phyloP scores from a whole-genome alignment of 169 alveolate species.

The Amoebophrya sp. region DNA sequence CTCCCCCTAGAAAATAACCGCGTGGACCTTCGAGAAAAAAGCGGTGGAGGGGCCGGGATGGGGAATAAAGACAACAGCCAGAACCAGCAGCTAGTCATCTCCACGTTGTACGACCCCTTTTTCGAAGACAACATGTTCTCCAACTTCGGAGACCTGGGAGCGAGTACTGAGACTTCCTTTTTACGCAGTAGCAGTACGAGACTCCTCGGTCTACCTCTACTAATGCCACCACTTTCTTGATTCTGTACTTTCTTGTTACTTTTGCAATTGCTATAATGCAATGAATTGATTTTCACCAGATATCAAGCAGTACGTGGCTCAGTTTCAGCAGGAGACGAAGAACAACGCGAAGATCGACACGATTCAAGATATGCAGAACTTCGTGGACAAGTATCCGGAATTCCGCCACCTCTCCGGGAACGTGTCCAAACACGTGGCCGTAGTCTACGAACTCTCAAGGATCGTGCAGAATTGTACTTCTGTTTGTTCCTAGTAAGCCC shows the following conservation, averaged over 20 bases:
- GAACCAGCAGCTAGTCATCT: background rate
- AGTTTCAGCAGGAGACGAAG: constrained; percentile 42
- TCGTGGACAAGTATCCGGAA: constrained; percentile 75
- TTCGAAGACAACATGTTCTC: constrained; percentile 52
- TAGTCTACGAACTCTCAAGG: constrained; percentile 61
- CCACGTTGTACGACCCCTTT: constrained; percentile 48
- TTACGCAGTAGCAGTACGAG: background rate
- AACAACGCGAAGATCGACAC: constrained; percentile 47
- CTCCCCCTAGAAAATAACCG: constrained; percentile 66
- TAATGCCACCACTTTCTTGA: background rate
- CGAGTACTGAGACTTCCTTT: background rate
- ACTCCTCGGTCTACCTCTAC: background rate
- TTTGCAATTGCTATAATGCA: background rate
- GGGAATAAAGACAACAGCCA: too few species aligned
- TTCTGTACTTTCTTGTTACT: background rate
- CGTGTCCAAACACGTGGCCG: constrained; percentile 75
- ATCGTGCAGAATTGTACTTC: too few species aligned
- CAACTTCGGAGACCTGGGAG: constrained; percentile 80
- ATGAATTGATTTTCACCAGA: constrained; percentile 5
- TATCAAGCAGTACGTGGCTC: constrained; percentile 56
- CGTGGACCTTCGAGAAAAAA: too few species aligned
- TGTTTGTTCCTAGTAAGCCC: too few species aligned
- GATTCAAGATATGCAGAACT: constrained; percentile 71
- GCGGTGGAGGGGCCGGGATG: too few species aligned
- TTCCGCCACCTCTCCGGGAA: constrained; percentile 56